Percentiles rank a stretch among this genome's conserved stretches.
These are phyloP conservation scores for Halenospora varia DNA, from an alignment of 495 filamentous ascomycete genomes.

Conservation along the genomic window DNA sequence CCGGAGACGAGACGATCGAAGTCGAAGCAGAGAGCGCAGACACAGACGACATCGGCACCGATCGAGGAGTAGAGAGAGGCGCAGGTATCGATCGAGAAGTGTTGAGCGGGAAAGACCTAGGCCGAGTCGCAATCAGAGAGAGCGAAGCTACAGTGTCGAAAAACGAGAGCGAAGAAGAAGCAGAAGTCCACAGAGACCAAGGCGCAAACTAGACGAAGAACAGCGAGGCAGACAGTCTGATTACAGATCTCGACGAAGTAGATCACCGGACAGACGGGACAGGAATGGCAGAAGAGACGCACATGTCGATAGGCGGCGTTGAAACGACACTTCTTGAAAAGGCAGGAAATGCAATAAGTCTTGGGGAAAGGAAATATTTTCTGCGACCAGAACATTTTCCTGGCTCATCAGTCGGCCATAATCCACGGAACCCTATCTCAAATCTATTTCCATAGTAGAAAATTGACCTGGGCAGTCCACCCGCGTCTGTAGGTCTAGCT, in stretches of 20 bases:
- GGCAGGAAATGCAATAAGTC: too few relatives aligned
- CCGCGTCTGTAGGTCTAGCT: too few relatives aligned
- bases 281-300: slow-evolving; percentile 5
- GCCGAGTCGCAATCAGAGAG: slow-evolving; percentile 11
- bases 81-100: slow-evolving; percentile 19
- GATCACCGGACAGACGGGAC: slow-evolving; percentile 9
- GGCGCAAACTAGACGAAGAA: slow-evolving; percentile 12
- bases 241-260: slow-evolving; percentile 12
- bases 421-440: too few relatives aligned
- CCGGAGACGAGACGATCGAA: slow-evolving; percentile 10
- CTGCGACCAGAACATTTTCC: too few relatives aligned
- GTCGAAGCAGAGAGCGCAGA: slow-evolving; percentile 22
- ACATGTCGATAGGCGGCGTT: background rate
- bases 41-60: slow-evolving; percentile 22
- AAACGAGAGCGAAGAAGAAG: slow-evolving; percentile 15
- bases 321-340: too few relatives aligned
- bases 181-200: slow-evolving; percentile 11
- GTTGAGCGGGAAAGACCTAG: slow-evolving; percentile 17
- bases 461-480: too few relatives aligned
- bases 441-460: too few relatives aligned
- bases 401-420: too few relatives aligned
- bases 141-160: slow-evolving; percentile 8
- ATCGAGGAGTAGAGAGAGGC: slow-evolving; percentile 18
- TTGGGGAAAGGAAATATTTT: too few relatives aligned
- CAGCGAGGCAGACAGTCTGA: slow-evolving; percentile 5